Conservation (phyloP, 2,329 filamentous ascomycete species). For the Rhynchosporium secalis region DNA sequence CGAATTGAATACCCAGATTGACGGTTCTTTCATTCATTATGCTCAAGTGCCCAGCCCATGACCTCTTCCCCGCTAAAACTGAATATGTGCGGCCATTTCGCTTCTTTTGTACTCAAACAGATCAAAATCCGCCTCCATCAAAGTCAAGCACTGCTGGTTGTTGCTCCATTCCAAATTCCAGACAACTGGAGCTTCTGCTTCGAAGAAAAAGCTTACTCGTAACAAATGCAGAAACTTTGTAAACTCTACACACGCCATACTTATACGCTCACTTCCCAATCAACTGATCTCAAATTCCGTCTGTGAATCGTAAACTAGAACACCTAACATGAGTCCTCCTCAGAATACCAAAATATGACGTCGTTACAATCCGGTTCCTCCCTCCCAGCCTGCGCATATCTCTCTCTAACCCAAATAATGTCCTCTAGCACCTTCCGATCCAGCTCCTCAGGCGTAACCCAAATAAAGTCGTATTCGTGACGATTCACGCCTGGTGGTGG, state of each 20-base stretch:
- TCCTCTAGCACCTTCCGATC: constrained; percentile 25
- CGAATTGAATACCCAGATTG: no score
- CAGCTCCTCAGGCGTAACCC: constrained; percentile 20
- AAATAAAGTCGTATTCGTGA: constrained; percentile 21
- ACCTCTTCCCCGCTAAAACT: no score
- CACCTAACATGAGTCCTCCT: constrained; percentile 11
- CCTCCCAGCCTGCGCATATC: constrained; percentile 21
- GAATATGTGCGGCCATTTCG: no score
- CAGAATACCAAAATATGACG: constrained; percentile 24
- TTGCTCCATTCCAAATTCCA: not conserved
- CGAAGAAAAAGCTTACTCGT: not conserved
- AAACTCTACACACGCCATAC: not conserved
- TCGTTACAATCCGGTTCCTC: constrained; percentile 22
- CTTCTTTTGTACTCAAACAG: not conserved
- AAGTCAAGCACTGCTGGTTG: not conserved
- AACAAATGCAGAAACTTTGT: not conserved
- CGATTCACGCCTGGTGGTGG: not conserved
- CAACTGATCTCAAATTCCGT: not conserved
- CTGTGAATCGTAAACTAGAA: not conserved
- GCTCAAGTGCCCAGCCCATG: no score
- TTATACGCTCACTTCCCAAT: not conserved
- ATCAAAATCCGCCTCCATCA: not conserved
- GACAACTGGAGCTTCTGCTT: not conserved
- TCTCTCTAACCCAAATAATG: constrained; percentile 25
- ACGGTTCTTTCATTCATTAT: no score